Conservation (phyloP, 2,329 filamentous ascomycete species). For the Aurifilum marmelostoma region DNA sequence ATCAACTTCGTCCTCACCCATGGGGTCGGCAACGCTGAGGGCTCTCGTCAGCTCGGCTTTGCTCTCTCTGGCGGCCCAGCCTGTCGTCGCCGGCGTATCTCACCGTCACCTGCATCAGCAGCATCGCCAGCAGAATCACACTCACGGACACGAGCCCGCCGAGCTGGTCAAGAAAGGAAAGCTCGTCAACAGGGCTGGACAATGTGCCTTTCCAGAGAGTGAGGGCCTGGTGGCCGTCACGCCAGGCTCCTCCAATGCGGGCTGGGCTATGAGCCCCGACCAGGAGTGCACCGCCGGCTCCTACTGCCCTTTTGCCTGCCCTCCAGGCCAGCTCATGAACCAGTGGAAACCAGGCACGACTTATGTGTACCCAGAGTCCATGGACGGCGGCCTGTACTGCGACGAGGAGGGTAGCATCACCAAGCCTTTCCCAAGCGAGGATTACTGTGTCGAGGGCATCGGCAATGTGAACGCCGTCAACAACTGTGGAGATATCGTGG, state of each 20-base stretch:
- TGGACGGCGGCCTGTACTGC: slow-evolving; percentile 78
- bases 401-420: slow-evolving; percentile 65
- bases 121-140: slow-evolving; percentile 38
- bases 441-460: slow-evolving; percentile 72
- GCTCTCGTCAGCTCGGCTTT: slow-evolving; percentile 54
- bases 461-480: slow-evolving; percentile 69
- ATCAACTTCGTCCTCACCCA: slow-evolving; percentile 38
- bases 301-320: slow-evolving; percentile 80
- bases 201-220: slow-evolving; percentile 68
- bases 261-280: slow-evolving; percentile 81
- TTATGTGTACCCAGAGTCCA: slow-evolving; percentile 71
- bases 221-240: slow-evolving; percentile 70
- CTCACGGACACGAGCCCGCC: slow-evolving; percentile 38
- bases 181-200: slow-evolving; percentile 55
- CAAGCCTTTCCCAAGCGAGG: slow-evolving; percentile 69
- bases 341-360: slow-evolving; percentile 76
- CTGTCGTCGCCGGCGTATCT: slow-evolving; percentile 42
- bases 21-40: slow-evolving; percentile 58
- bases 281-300: slow-evolving; percentile 66
- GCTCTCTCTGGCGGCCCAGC: slow-evolving; percentile 49
- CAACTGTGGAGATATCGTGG: slow-evolving; percentile 62
- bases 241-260: slow-evolving; percentile 65
- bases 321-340: slow-evolving; percentile 73
- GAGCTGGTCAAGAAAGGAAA: slow-evolving; percentile 31
- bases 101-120: slow-evolving; percentile 43